A percentile compares a stretch with the other conserved stretches of the same genome.
These are phyloP conservation scores for Auriscalpium microsporum DNA, from an alignment of 768 basidiomycete species.

Conservation along the genomic window DNA sequence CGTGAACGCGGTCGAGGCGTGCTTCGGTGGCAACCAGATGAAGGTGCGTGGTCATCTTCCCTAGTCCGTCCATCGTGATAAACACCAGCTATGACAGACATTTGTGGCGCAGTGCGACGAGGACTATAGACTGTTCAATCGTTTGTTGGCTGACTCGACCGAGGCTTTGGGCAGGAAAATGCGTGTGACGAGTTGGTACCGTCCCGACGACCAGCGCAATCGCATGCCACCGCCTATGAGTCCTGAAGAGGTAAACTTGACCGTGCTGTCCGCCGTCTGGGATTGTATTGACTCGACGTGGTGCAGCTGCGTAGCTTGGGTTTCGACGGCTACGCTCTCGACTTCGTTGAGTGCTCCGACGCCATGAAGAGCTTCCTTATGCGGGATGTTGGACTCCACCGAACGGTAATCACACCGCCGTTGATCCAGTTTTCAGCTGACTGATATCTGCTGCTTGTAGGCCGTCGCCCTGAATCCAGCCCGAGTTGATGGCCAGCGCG, in stretches of 20 bases:
- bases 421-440: not conserved
- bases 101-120: slow-evolving; percentile 80
- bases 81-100: slow-evolving; percentile 38
- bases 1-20: slow-evolving; percentile 66
- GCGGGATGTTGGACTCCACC: slow-evolving; percentile 56
- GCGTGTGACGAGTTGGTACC: slow-evolving; percentile 62
- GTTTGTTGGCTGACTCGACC: slow-evolving; percentile 53
- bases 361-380: slow-evolving; percentile 67
- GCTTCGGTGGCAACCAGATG: slow-evolving; percentile 50
- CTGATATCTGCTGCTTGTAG: slow-evolving; percentile 26
- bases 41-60: slow-evolving; percentile 36
- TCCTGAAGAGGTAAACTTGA: slow-evolving; percentile 41
- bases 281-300: too few species aligned
- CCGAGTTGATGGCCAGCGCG: slow-evolving; percentile 41
- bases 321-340: slow-evolving; percentile 79
- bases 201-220: slow-evolving; percentile 31
- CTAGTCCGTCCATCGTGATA: not conserved
- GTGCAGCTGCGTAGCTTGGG: slow-evolving; percentile 26
- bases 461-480: slow-evolving; percentile 48
- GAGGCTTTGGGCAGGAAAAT: slow-evolving; percentile 43
- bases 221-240: slow-evolving; percentile 47
- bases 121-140: slow-evolving; percentile 69
- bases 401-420: slow-evolving; percentile 44
- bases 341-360: slow-evolving; percentile 70
- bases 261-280: too few species aligned